Percentiles rank a stretch among this genome's conserved stretches.
Evolutionary conservation across 1,139 yeast genomes (phyloP).

Genomic region (Saccharomyces hybrid): DNA sequence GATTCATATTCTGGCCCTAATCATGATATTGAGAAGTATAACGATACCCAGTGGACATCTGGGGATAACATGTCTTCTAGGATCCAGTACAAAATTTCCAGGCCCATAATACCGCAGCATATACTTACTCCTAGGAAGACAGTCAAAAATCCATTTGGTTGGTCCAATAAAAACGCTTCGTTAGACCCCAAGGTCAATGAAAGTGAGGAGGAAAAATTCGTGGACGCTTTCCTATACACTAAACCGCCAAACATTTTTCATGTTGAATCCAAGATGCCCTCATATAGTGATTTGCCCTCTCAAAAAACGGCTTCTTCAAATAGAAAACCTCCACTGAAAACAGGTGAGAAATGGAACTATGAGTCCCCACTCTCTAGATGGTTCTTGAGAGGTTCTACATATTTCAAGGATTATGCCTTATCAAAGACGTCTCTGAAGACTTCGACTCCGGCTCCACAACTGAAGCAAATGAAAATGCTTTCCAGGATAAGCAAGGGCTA

Average conservation of each 20-base stretch:
- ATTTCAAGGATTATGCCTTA: constrained; percentile 15
- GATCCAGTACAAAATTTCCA: constrained; percentile 19
- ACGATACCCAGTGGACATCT: constrained; percentile 11
- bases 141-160: neutral
- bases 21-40: constrained; percentile 6
- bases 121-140: constrained; percentile 16
- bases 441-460: constrained; percentile 20
- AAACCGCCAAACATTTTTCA: constrained; percentile 21
- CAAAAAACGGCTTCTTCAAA: neutral
- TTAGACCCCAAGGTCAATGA: neutral
- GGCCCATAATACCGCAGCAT: constrained; percentile 12
- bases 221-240: constrained; percentile 17
- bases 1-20: constrained; percentile 2
- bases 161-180: neutral
- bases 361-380: constrained; percentile 30
- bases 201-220: neutral
- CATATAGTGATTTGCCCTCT: constrained; percentile 1
- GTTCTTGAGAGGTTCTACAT: constrained; percentile 28
- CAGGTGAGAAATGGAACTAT: constrained; percentile 22
- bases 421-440: constrained; percentile 7
- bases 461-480: constrained; percentile 21
- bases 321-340: neutral
- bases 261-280: constrained; percentile 14
- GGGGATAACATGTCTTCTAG: constrained; percentile 14
- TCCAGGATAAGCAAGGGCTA: constrained; percentile 17